phyloP scores from a whole-genome alignment of 371 early-diverging fungal genomes.

The Lichtheimia corymbifera region DNA sequence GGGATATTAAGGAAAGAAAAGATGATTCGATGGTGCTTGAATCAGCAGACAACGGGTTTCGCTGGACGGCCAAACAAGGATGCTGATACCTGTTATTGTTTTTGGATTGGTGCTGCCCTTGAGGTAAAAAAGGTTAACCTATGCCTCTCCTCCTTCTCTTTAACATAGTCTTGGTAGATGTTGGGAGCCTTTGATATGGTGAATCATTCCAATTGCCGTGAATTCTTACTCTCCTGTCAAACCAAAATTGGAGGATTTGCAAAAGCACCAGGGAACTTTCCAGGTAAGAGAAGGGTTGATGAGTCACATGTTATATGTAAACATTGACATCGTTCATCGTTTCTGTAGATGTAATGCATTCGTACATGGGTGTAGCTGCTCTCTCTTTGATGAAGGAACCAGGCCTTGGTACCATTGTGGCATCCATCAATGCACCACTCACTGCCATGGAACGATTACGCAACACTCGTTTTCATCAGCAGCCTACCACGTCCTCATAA shows the following conservation, averaged over 20 bases:
- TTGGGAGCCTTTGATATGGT: slow-evolving; percentile 58
- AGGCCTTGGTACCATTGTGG: slow-evolving; percentile 50
- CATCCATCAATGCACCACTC: slow-evolving; percentile 60
- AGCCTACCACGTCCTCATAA: background rate
- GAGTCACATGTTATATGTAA: background rate
- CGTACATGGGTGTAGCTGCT: slow-evolving; percentile 86
- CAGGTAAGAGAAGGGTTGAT: slow-evolving; percentile 47
- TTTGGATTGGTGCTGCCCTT: slow-evolving; percentile 94
- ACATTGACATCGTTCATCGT: too few species aligned
- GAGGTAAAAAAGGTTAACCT: slow-evolving; percentile 37
- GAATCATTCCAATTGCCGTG: slow-evolving; percentile 50
- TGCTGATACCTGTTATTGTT: slow-evolving; percentile 97
- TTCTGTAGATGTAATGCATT: slow-evolving; percentile 76
- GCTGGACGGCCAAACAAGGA: slow-evolving; percentile 91
- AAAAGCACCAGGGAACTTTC: slow-evolving; percentile 65
- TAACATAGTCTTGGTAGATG: slow-evolving; percentile 15
- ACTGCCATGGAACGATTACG: slow-evolving; percentile 30
- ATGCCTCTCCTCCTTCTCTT: background rate
- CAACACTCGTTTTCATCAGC: background rate
- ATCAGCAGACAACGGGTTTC: slow-evolving; percentile 83
- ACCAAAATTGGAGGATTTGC: slow-evolving; percentile 77
- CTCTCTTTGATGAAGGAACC: slow-evolving; percentile 64
- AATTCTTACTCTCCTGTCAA: slow-evolving; percentile 69
- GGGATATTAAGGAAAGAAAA: slow-evolving; percentile 60
- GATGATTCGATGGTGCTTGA: slow-evolving; percentile 79